Percentiles rank a stretch among this genome's conserved stretches.
These are phyloP conservation scores for Fomitopsis palustris DNA, from an alignment of 1,284 basidiomycete species.

Conservation along the genomic window DNA sequence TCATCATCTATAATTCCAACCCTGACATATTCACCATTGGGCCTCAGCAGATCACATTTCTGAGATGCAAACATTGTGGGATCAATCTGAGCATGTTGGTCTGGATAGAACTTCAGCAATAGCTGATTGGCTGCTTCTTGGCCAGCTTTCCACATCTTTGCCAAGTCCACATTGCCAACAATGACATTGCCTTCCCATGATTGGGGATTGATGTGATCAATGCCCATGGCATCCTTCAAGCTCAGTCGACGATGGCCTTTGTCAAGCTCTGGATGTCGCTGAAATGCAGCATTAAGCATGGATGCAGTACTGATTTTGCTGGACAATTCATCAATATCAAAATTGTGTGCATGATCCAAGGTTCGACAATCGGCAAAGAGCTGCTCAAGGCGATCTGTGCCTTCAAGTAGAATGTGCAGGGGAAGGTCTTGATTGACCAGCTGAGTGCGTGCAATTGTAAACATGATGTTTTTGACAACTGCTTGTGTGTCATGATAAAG, in stretches of 20 bases:
- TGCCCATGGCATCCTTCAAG: background rate
- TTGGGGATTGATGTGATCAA: background rate
- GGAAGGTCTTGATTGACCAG: background rate
- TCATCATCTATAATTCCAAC: background rate
- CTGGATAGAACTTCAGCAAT: background rate
- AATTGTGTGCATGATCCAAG: slow-evolving; percentile 30
- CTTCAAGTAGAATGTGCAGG: background rate
- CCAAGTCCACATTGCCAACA: background rate
- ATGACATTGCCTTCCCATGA: background rate
- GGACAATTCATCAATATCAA: slow-evolving; percentile 27
- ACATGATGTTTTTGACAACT: background rate
- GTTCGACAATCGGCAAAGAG: slow-evolving; percentile 28
- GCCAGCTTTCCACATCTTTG: background rate
- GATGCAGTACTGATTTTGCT: slow-evolving; percentile 19
- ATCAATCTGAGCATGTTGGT: background rate
- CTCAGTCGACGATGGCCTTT: background rate
- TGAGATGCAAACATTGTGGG: background rate
- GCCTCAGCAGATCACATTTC: background rate
- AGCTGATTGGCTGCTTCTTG: background rate
- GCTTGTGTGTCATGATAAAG: background rate
- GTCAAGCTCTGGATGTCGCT: background rate
- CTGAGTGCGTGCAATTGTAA: background rate
- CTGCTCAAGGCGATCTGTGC: background rate
- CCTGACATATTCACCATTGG: background rate
- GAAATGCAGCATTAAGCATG: background rate